phyloP scores from a whole-genome alignment of 2,329 filamentous ascomycete genomes.

The Penicillium oxalicum region DNA sequence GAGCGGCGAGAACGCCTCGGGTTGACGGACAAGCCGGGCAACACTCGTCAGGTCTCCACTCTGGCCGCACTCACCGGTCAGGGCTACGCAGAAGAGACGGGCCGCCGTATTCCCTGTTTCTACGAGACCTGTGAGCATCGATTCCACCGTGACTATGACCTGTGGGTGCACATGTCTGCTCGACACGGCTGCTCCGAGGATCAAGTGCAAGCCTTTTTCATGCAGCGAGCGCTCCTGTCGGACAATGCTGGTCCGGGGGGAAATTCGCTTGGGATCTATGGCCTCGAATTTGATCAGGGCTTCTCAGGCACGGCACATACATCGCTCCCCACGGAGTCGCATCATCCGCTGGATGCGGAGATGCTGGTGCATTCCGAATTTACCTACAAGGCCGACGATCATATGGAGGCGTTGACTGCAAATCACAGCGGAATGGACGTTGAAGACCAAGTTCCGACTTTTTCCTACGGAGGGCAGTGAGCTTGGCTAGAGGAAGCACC shows the following conservation, averaged over 20 bases:
- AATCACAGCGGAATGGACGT: constrained; percentile 27
- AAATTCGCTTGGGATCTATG: constrained; percentile 33
- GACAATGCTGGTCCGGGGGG: constrained; percentile 22
- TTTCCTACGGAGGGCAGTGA: constrained; percentile 24
- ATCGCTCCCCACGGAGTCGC: not conserved
- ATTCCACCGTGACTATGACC: constrained; percentile 54
- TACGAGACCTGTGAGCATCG: constrained; percentile 46
- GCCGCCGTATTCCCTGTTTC: constrained; percentile 48
- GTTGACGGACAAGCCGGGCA: constrained; percentile 10
- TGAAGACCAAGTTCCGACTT: constrained; percentile 32
- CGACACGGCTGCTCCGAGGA: constrained; percentile 37
- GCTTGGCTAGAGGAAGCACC: not conserved
- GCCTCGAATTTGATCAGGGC: constrained; percentile 28
- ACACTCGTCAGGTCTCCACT: constrained; percentile 24
- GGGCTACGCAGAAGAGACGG: constrained; percentile 48
- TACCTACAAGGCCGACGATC: constrained; percentile 1
- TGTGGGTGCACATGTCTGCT: constrained; percentile 51
- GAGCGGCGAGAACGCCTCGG: constrained; percentile 33
- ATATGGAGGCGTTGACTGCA: constrained; percentile 25
- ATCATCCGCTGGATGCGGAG: not conserved
- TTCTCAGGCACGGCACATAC: not conserved
- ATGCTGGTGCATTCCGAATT: not conserved
- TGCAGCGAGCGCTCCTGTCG: constrained; percentile 35
- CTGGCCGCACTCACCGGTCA: constrained; percentile 51
- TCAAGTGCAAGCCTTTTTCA: constrained; percentile 37